Percentiles rank a stretch among this genome's conserved stretches.
Evolutionary conservation across 352 stramenopile species (phyloP).

Genomic region (Phytophthora sp.): DNA sequence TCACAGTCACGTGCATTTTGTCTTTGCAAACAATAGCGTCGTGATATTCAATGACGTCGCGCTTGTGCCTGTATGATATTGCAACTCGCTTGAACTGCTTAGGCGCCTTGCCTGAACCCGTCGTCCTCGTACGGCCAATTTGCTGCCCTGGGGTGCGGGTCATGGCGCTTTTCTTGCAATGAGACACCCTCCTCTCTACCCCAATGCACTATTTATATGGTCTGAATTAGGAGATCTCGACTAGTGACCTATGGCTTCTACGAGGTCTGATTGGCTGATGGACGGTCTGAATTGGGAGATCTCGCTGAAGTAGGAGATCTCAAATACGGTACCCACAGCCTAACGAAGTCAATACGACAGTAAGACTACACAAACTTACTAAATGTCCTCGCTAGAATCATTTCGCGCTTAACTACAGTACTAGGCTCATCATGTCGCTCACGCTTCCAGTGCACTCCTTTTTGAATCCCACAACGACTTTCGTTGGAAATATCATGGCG

Average conservation of each 20-base stretch:
- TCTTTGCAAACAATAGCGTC: constrained; percentile 1
- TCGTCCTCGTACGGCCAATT: not conserved
- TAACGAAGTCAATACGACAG: no score
- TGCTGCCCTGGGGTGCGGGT: constrained; percentile 1
- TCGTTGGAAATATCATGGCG: no score
- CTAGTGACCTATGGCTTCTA: not conserved
- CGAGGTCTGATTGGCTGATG: constrained; percentile 8
- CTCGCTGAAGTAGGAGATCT: no score
- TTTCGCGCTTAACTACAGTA: no score
- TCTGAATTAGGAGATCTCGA: constrained; percentile 15
- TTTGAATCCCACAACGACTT: no score
- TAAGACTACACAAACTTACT: no score
- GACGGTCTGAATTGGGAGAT: constrained; percentile 10
- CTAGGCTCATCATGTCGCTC: no score
- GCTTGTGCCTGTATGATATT: not conserved
- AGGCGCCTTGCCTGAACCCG: not conserved
- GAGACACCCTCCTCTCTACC: not conserved
- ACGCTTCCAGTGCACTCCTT: no score
- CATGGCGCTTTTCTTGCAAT: constrained; percentile 21
- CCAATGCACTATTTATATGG: not conserved
- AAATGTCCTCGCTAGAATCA: no score
- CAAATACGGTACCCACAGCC: constrained; percentile 18
- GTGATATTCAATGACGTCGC: constrained; percentile 2
- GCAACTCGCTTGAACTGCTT: constrained; percentile 4
- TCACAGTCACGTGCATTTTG: constrained; percentile 7